Conservation (phyloP, 2,329 filamentous ascomycete species). For the Aspergillus vadensis region DNA sequence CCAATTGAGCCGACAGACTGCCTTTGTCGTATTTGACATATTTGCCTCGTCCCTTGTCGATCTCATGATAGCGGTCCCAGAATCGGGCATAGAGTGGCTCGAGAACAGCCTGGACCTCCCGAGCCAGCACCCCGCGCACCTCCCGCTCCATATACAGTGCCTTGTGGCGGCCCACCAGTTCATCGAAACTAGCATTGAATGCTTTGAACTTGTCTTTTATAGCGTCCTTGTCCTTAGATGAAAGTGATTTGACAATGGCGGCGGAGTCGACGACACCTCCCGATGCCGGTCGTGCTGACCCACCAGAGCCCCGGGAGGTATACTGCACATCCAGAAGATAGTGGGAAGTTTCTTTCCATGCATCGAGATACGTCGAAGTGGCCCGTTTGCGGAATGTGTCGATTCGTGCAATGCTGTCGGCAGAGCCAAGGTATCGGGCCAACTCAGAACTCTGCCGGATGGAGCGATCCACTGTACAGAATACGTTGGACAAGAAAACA, state of each 20-base stretch:
- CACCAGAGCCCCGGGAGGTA: conserved; percentile 66
- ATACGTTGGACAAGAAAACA: conserved; percentile 87
- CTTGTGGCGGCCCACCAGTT: conserved; percentile 81
- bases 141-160: conserved; percentile 86
- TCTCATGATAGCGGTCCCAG: conserved; percentile 95
- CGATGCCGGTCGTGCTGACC: conserved; percentile 66
- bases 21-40: conserved; percentile 97
- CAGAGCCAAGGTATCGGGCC: conserved; percentile 63
- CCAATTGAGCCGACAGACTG: conserved; percentile 66
- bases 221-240: conserved; percentile 88
- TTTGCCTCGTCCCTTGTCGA: conserved; percentile 97
- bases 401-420: conserved; percentile 65
- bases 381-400: conserved; percentile 89
- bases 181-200: conserved; percentile 90
- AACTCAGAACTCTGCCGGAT: conserved; percentile 77
- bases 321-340: conserved; percentile 89
- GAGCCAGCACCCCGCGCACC: conserved; percentile 75
- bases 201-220: conserved; percentile 95
- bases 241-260: conserved; percentile 78
- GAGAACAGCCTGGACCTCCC: conserved; percentile 86
- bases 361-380: conserved; percentile 76
- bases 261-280: conserved; percentile 70
- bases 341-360: conserved; percentile 84
- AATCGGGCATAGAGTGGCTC: conserved; percentile 94
- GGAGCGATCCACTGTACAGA: conserved; percentile 80